These are phyloP conservation scores for Coemansia sp. DNA, from an alignment of 192 early-diverging fungal genomes.

Conservation along the genomic window DNA sequence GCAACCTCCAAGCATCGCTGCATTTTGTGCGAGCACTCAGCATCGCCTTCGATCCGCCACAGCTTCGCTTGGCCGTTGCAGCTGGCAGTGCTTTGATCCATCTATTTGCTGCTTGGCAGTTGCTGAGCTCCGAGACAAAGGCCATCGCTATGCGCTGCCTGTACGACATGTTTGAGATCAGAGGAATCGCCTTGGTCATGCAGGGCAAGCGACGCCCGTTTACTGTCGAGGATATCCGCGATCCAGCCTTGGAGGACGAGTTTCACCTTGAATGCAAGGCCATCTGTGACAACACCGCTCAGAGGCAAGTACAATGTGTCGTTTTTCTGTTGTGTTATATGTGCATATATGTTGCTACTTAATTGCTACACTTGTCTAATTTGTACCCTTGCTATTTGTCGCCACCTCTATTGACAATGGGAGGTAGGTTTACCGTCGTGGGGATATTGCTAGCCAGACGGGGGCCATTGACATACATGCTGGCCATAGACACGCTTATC, in stretches of 20 bases:
- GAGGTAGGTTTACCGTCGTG: conserved; percentile 4
- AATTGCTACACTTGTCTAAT: not conserved
- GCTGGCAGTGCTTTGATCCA: not conserved
- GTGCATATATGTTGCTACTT: not conserved
- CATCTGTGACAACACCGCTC: not conserved
- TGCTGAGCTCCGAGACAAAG: not conserved
- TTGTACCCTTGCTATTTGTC: not conserved
- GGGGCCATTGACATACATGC: not conserved
- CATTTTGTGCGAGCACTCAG: not conserved
- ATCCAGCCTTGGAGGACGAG: not conserved
- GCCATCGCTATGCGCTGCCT: not conserved
- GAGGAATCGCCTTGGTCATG: not conserved
- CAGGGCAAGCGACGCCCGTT: not conserved
- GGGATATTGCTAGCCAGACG: not conserved
- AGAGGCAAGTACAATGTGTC: not conserved
- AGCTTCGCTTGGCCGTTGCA: not conserved
- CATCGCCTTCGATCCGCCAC: not conserved
- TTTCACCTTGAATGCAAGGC: not conserved
- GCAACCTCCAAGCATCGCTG: not conserved
- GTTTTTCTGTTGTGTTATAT: not conserved
- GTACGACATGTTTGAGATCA: not conserved
- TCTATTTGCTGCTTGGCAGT: not conserved
- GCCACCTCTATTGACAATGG: not conserved
- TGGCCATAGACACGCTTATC: not conserved
- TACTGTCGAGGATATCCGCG: not conserved